phyloP scores from a whole-genome alignment of 306 rosid genomes.

The Inga laurina region DNA sequence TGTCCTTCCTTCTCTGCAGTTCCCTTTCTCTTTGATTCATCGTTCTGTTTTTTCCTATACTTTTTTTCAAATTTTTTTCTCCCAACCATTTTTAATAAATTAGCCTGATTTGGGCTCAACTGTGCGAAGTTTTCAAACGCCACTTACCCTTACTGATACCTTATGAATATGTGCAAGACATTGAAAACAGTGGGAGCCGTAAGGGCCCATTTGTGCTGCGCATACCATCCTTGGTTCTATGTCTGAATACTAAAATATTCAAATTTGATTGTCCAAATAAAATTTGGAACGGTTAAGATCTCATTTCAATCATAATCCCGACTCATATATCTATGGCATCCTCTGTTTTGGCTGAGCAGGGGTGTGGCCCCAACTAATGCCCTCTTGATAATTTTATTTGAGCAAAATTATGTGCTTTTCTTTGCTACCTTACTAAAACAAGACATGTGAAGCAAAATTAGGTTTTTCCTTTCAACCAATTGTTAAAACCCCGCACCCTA shows the following conservation, averaged over 20 bases:
- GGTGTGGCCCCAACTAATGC: conserved; percentile 86
- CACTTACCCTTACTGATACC: not conserved
- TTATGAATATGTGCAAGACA: conserved; percentile 20
- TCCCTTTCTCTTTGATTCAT: not conserved
- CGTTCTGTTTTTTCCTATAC: not conserved
- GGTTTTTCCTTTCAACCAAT: not conserved
- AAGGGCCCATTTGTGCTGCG: conserved; percentile 85
- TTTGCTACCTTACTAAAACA: conserved; percentile 79
- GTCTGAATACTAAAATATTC: not conserved
- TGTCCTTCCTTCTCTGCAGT: not conserved
- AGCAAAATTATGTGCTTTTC: conserved; percentile 33
- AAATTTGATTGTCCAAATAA: not conserved
- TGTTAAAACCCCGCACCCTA: no score
- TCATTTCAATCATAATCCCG: not conserved
- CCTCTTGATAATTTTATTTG: conserved; percentile 74
- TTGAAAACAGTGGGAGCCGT: conserved; percentile 78
- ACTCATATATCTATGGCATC: conserved; percentile 44
- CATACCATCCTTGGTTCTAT: conserved; percentile 59
- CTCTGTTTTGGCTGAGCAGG: conserved; percentile 86
- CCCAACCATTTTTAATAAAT: not conserved
- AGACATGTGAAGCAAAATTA: conserved; percentile 82
- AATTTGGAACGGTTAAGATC: not conserved
- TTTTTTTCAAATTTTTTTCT: not conserved
- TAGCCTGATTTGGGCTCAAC: not conserved
- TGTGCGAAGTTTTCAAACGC: not conserved